Conservation (phyloP, 2,329 filamentous ascomycete species). For the Pezicula carpinea region DNA sequence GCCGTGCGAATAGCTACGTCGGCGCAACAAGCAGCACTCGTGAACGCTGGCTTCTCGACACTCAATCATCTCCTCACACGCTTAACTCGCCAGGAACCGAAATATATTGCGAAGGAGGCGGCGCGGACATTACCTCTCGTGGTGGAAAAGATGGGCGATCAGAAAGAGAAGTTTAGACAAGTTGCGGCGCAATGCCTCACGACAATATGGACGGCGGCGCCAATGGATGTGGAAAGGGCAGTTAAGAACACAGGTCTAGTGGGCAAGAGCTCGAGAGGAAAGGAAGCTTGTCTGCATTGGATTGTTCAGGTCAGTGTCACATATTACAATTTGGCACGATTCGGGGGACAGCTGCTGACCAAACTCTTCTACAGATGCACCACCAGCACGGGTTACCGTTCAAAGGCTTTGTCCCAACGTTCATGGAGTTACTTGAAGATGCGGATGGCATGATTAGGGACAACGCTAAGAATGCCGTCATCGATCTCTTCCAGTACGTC, state of each 20-base stretch:
- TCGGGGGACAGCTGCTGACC: conserved; percentile 7
- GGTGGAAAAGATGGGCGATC: conserved; percentile 81
- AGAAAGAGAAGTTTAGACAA: conserved; percentile 76
- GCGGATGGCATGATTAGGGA: conserved; percentile 85
- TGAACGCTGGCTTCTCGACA: conserved; percentile 80
- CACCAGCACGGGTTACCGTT: conserved; percentile 75
- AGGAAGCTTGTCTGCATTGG: conserved; percentile 83
- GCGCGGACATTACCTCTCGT: conserved; percentile 69
- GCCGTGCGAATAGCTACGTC: conserved; percentile 70
- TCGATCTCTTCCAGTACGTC: conserved; percentile 76
- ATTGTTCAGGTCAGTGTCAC: conserved; percentile 59
- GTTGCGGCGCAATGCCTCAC: conserved; percentile 71
- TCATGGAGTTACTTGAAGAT: conserved; percentile 87
- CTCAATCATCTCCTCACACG: conserved; percentile 85
- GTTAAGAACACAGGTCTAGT: conserved; percentile 74
- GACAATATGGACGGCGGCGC: conserved; percentile 69
- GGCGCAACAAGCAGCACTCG: conserved; percentile 72
- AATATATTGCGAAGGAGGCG: conserved; percentile 65
- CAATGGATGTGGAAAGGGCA: conserved; percentile 71
- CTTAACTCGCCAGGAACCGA: conserved; percentile 78
- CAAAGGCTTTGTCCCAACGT: conserved; percentile 71
- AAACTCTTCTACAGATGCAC: conserved; percentile 58
- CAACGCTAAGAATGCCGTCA: conserved; percentile 74
- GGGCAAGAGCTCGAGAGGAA: conserved; percentile 77
- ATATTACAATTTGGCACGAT: neutral